Conservation (phyloP, 805 yeast species). For the Candida maltosa region DNA sequence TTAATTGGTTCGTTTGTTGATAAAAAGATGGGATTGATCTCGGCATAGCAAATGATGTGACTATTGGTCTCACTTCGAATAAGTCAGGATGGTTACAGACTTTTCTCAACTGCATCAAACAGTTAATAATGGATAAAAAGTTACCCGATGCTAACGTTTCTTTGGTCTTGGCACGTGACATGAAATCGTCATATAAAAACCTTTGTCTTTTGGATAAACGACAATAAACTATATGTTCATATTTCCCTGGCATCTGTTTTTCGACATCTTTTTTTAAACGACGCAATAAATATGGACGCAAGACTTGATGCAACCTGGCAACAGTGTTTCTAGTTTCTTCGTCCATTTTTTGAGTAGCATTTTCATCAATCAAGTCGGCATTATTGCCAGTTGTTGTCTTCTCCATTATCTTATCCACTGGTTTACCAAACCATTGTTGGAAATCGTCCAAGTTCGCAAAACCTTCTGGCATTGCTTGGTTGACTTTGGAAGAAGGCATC, state of each 20-base stretch:
- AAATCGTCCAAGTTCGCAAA: conserved; percentile 95
- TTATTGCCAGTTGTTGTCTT: conserved; percentile 49
- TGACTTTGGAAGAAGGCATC: conserved; percentile 84
- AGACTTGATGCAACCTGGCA: conserved; percentile 83
- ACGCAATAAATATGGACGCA: conserved; percentile 88
- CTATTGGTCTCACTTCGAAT: conserved; percentile 92
- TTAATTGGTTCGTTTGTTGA: conserved; percentile 35
- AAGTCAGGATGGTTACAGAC: conserved; percentile 96
- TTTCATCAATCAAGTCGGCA: conserved; percentile 41
- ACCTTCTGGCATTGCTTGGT: conserved; percentile 83
- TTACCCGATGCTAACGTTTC: conserved; percentile 94
- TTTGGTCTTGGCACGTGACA: conserved; percentile 93
- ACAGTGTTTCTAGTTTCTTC: conserved; percentile 83
- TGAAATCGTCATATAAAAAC: conserved; percentile 89
- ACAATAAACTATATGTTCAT: conserved; percentile 92
- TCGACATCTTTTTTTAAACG: conserved; percentile 95
- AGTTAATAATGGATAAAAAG: conserved; percentile 89
- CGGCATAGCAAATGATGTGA: conserved; percentile 81
- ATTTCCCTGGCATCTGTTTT: conserved; percentile 97
- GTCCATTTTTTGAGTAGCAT: conserved; percentile 45
- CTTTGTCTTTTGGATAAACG: conserved; percentile 90
- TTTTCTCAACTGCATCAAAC: conserved; percentile 95
- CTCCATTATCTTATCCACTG: conserved; percentile 90
- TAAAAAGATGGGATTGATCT: conserved; percentile 56
- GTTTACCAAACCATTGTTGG: conserved; percentile 98